Conservation (phyloP, 75 land plant species). For the Pinus taeda region DNA sequence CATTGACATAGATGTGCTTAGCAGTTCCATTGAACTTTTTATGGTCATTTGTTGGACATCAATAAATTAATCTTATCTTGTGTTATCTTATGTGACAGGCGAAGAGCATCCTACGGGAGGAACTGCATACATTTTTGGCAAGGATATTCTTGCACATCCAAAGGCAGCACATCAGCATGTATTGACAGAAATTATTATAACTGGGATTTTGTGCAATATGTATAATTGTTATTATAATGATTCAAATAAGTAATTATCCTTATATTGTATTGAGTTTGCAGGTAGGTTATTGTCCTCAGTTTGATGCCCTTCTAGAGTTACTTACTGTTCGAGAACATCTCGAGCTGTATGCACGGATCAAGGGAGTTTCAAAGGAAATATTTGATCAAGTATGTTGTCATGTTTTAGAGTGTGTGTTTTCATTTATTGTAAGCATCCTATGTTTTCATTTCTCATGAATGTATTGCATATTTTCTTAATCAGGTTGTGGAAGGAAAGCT, state of each 20-base stretch:
- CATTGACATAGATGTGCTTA: too few species aligned
- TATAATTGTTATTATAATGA: background rate
- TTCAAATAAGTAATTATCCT: background rate
- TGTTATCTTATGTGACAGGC: conserved; percentile 27
- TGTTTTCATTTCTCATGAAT: background rate
- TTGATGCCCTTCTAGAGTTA: conserved; percentile 86
- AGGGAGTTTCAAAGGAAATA: conserved; percentile 60
- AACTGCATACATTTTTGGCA: conserved; percentile 73
- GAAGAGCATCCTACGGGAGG: conserved; percentile 67
- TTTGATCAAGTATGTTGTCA: conserved; percentile 34
- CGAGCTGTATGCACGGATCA: conserved; percentile 87
- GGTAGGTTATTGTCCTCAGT: conserved; percentile 96
- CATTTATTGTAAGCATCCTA: background rate
- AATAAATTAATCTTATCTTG: too few species aligned
- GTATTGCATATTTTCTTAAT: background rate
- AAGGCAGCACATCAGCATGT: conserved; percentile 66
- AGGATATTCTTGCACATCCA: conserved; percentile 57
- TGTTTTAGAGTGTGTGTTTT: background rate
- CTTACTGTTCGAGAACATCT: conserved; percentile 86
- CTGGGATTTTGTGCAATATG: background rate
- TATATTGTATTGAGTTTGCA: conserved; percentile 19
- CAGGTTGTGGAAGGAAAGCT: conserved; percentile 77
- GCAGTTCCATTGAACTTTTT: too few species aligned
- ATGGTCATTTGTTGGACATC: too few species aligned
- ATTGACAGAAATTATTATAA: conserved; percentile 2